Evolutionary conservation across 148 eudicot genomes (phyloP).

Genomic region (Amaranthus hypochondriacus): DNA sequence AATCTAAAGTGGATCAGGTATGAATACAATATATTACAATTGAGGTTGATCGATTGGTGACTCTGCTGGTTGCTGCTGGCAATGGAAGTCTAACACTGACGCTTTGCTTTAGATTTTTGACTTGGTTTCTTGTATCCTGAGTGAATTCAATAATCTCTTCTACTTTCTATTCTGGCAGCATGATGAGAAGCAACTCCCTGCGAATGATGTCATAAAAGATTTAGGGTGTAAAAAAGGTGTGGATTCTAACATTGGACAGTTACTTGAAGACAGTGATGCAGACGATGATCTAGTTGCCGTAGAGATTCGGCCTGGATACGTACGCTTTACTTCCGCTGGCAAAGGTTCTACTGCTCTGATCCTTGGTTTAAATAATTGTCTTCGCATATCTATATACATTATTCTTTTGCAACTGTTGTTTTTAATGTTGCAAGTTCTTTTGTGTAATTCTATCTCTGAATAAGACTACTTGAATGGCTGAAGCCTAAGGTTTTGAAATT

Average conservation of each 20-base stretch:
- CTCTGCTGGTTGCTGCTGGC: background rate
- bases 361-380: slow-evolving; percentile 4
- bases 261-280: slow-evolving; percentile 34
- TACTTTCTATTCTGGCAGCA: slow-evolving; percentile 26
- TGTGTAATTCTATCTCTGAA: background rate
- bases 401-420: background rate
- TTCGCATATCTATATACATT: background rate
- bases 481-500: background rate
- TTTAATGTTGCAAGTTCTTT: background rate
- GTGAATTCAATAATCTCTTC: background rate
- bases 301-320: slow-evolving; percentile 78
- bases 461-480: background rate
- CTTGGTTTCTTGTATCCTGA: background rate
- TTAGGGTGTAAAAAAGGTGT: slow-evolving; percentile 16
- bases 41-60: background rate
- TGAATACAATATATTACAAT: background rate
- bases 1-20: slow-evolving; percentile 46
- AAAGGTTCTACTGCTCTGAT: slow-evolving; percentile 39
- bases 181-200: slow-evolving; percentile 31
- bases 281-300: slow-evolving; percentile 63
- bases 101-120: no score
- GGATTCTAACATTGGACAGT: slow-evolving; percentile 1
- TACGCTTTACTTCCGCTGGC: slow-evolving; percentile 67
- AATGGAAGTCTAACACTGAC: no score
- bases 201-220: slow-evolving; percentile 23